These are phyloP conservation scores for Lobosporangium transversale DNA, from an alignment of 192 early-diverging fungal genomes.

Conservation along the genomic window DNA sequence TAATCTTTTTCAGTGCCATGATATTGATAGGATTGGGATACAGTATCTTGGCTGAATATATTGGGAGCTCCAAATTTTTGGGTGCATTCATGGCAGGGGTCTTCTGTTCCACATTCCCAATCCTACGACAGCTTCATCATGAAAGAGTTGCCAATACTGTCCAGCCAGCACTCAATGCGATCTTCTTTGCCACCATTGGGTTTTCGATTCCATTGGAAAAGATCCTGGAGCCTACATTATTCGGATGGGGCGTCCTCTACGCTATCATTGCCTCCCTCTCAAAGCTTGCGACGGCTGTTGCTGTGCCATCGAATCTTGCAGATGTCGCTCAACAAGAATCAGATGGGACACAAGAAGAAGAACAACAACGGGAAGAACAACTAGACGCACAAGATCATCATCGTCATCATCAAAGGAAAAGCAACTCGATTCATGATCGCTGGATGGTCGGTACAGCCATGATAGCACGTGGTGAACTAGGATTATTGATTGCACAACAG, in stretches of 20 bases:
- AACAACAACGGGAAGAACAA: background rate
- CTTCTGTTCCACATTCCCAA: constrained; percentile 28
- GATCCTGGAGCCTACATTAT: constrained; percentile 24
- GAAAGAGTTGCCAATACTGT: no score
- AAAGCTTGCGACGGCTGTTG: constrained; percentile 14
- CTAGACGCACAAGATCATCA: no score
- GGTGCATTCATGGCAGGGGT: constrained; percentile 49
- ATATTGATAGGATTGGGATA: constrained; percentile 19
- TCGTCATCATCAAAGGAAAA: no score
- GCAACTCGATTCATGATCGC: no score
- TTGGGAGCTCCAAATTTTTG: constrained; percentile 45
- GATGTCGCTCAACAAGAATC: no score
- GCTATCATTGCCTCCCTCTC: constrained; percentile 37
- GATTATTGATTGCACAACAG: constrained; percentile 44
- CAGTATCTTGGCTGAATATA: constrained; percentile 47
- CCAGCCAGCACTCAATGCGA: constrained; percentile 31
- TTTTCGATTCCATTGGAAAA: constrained; percentile 36
- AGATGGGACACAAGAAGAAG: background rate
- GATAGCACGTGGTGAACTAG: constrained; percentile 48
- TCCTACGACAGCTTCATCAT: constrained; percentile 1
- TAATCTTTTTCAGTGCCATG: constrained; percentile 28
- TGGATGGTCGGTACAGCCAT: constrained; percentile 48
- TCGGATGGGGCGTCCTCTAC: constrained; percentile 43
- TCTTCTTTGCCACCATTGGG: constrained; percentile 50
- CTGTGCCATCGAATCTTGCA: constrained; percentile 5